phyloP scores from a whole-genome alignment of 2,329 filamentous ascomycete species.

The Talaromyces albobiverticillius region DNA sequence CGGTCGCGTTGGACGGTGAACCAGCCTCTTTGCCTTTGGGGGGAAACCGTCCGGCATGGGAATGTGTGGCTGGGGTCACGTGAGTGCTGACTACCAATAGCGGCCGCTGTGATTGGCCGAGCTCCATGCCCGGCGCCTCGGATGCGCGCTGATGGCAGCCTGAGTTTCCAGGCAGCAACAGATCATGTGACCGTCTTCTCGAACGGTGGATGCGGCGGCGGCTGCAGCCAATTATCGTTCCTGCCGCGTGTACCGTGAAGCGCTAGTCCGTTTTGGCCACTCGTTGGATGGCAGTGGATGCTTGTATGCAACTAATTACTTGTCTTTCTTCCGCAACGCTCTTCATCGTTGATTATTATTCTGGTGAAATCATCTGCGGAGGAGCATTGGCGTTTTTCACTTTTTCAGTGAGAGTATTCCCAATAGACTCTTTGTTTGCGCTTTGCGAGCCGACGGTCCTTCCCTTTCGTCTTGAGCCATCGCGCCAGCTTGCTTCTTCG shows the following conservation, averaged over 20 bases:
- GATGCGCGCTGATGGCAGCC: not conserved
- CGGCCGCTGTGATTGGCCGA: not conserved
- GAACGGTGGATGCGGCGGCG: not conserved
- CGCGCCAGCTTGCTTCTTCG: slow-evolving; percentile 3
- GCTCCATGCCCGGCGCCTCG: not conserved
- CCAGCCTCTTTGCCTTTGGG: slow-evolving; percentile 13
- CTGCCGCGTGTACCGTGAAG: not conserved
- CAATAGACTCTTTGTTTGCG: not conserved
- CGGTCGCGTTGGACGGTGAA: slow-evolving; percentile 12
- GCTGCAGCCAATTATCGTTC: slow-evolving; percentile 2
- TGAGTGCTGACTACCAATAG: slow-evolving; percentile 10
- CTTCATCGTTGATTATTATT: not conserved
- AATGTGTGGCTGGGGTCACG: slow-evolving; percentile 31
- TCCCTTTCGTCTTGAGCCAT: not conserved
- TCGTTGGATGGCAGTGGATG: not conserved
- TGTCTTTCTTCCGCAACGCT: not conserved
- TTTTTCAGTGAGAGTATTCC: not conserved
- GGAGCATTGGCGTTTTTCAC: not conserved
- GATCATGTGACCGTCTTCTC: not conserved
- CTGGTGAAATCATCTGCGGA: too few species aligned
- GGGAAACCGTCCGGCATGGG: slow-evolving; percentile 11
- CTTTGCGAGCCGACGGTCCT: not conserved
- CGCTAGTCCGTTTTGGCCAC: not conserved
- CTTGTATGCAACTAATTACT: not conserved
- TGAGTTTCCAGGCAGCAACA: not conserved